Conservation (phyloP, 1,284 basidiomycete genomes). For the Rhodotorula sp. region DNA sequence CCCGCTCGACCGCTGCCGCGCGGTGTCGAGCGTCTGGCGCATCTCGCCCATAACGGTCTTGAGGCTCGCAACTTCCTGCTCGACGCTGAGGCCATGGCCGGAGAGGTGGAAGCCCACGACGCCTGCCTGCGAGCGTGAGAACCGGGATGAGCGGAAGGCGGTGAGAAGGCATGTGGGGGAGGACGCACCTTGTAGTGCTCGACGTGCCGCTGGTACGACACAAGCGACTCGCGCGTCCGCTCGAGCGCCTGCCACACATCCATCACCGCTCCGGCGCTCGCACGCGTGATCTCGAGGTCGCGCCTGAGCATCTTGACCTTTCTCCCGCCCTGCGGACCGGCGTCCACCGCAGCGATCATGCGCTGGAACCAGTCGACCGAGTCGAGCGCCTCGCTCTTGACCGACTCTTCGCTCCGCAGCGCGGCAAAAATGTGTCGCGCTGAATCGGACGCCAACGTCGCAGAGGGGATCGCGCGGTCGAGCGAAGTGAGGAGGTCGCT, state of each 20-base stretch:
- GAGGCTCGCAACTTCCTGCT: slow-evolving; percentile 43
- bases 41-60: slow-evolving; percentile 43
- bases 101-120: slow-evolving; percentile 45
- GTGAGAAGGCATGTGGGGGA: too few species aligned
- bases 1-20: slow-evolving; percentile 8
- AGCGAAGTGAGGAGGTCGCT: slow-evolving; percentile 38
- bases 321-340: neutral
- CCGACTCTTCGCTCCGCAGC: slow-evolving; percentile 27
- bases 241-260: slow-evolving; percentile 37
- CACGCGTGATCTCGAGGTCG: slow-evolving; percentile 43
- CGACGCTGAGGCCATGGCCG: slow-evolving; percentile 39
- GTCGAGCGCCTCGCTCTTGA: slow-evolving; percentile 20
- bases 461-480: slow-evolving; percentile 41
- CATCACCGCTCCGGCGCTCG: slow-evolving; percentile 36
- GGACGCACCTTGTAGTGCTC: slow-evolving; percentile 33
- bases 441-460: slow-evolving; percentile 37
- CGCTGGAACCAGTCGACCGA: slow-evolving; percentile 15
- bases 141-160: neutral
- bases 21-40: slow-evolving; percentile 33
- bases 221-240: slow-evolving; percentile 35
- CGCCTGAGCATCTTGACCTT: slow-evolving; percentile 38
- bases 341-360: slow-evolving; percentile 17
- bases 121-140: slow-evolving; percentile 27
- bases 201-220: slow-evolving; percentile 35
- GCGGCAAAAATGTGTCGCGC: slow-evolving; percentile 30